Conservation (phyloP, 192 early-diverging fungal genomes). For the Spizellomyces sp. region DNA sequence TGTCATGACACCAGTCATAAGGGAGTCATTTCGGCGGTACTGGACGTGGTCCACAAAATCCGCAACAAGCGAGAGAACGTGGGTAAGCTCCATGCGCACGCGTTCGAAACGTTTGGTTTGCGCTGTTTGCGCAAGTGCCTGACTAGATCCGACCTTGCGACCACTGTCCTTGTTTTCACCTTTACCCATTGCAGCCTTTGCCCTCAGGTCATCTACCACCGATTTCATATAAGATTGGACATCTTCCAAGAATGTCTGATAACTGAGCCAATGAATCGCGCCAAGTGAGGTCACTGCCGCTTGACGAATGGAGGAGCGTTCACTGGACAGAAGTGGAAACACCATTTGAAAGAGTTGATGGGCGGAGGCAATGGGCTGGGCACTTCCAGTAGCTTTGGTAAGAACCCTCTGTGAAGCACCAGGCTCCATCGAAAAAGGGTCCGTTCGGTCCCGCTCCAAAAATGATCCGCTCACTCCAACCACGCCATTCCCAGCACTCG, state of each 20-base stretch:
- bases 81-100: constrained; percentile 70
- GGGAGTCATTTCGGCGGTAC: constrained; percentile 60
- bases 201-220: constrained; percentile 67
- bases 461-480: constrained; percentile 16
- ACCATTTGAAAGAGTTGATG: constrained; percentile 62
- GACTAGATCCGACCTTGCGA: constrained; percentile 52
- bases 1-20: constrained; percentile 65
- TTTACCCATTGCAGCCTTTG: constrained; percentile 33
- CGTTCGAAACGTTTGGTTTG: constrained; percentile 64
- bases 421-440: constrained; percentile 4
- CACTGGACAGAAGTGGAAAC: constrained; percentile 67
- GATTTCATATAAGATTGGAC: constrained; percentile 59
- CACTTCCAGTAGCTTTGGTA: neutral
- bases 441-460: constrained; percentile 6
- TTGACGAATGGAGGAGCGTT: constrained; percentile 67
- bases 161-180: constrained; percentile 11
- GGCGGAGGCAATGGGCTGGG: constrained; percentile 11
- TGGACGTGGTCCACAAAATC: constrained; percentile 62
- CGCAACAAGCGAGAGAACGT: constrained; percentile 70
- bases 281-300: constrained; percentile 68
- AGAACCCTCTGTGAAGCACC: neutral
- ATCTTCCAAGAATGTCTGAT: constrained; percentile 69
- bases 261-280: constrained; percentile 63
- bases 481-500: neutral
- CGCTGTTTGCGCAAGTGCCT: constrained; percentile 43